Evolutionary conservation across 2,329 filamentous ascomycete genomes (phyloP), one percentile per base, ranked within the genome.

Genomic region (Aspergillus caelatus): DNA sequence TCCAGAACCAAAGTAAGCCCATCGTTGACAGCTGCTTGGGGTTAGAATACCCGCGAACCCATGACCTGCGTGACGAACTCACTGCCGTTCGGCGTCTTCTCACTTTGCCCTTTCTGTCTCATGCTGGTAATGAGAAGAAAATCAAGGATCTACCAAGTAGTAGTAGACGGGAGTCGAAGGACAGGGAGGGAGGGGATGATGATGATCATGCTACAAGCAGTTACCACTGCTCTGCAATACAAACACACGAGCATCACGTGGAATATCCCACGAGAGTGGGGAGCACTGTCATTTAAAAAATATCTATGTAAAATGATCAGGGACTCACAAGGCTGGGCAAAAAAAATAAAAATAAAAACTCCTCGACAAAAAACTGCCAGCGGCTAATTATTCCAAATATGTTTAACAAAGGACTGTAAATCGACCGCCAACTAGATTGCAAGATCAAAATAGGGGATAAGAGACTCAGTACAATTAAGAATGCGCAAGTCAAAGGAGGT

Each of bases 1-100:
- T 80, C 76, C 39, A 85, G 75, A 26, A 86, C 80, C 71, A 83
- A 75, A 26, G 79, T 73, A 30, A 76, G 69, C 16, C 81, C 79
- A 75, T 70, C 66, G 64, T 56, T 39, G 30, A 45, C 41, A 54
- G 58, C 66, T 69, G 43, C 23, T 16, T 19, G 2, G 14, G 21
- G 10, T 48, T 53, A 60, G 36, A 26, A 2, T 12, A 21, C 19
- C 28, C 6, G 16, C 9, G 30, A 39, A 36, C 2, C 14, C 16
- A 26, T 6, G 6, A 26, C 23, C 11, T 39, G n/a, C 23, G 26
- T 19, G 30, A 39, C 34, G 16, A 32, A 50, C 70, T 66, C 58
- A 79, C 78, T 76, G 69, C 77, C 72, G 30, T 62, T 62, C 5
- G 69, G 62, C 19, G 66, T 57, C 46, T 76, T 75, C 55, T 79